phyloP scores from a whole-genome alignment of 2,329 filamentous ascomycete genomes.

The Fusarium siculi region DNA sequence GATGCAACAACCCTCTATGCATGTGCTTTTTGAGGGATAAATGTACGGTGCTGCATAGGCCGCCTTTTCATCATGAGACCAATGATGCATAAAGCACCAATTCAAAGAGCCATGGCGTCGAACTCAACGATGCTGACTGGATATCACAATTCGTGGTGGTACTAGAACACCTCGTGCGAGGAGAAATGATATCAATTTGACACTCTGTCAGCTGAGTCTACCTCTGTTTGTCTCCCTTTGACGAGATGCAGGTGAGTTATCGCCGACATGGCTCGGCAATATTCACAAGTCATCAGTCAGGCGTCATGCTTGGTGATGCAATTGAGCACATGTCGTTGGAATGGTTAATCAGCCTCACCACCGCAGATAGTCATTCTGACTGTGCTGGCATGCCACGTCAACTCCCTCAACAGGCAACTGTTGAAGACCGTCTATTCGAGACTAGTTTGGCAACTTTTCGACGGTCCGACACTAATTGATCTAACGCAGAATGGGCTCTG shows the following conservation, averaged over 20 bases:
- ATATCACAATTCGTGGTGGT: constrained; percentile 7
- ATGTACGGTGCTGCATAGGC: neutral
- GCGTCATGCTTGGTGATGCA: constrained; percentile 28
- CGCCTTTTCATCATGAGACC: constrained; percentile 14
- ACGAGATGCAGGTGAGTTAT: constrained; percentile 37
- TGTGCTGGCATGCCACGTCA: constrained; percentile 43
- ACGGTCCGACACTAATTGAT: constrained; percentile 16
- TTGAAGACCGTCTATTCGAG: constrained; percentile 15
- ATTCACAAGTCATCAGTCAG: constrained; percentile 9
- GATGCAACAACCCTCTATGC: constrained; percentile 12
- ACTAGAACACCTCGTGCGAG: constrained; percentile 14
- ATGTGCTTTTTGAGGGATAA: constrained; percentile 18
- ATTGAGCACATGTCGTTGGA: constrained; percentile 20
- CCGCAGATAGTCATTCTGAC: constrained; percentile 16
- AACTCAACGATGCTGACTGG: constrained; percentile 10
- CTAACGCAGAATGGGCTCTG: constrained; percentile 13
- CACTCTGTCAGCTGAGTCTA: constrained; percentile 30
- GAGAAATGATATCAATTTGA: constrained; percentile 18
- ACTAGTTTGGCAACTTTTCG: constrained; percentile 11
- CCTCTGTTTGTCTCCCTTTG: constrained; percentile 4
- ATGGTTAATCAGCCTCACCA: constrained; percentile 18
- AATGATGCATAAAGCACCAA: constrained; percentile 7
- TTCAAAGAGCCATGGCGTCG: constrained; percentile 11
- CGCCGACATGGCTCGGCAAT: constrained; percentile 26
- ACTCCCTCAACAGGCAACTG: constrained; percentile 28